Base-by-base conservation (phyloP, 2,329 filamentous ascomycete genomes). In the Venturia asperata region DNA sequence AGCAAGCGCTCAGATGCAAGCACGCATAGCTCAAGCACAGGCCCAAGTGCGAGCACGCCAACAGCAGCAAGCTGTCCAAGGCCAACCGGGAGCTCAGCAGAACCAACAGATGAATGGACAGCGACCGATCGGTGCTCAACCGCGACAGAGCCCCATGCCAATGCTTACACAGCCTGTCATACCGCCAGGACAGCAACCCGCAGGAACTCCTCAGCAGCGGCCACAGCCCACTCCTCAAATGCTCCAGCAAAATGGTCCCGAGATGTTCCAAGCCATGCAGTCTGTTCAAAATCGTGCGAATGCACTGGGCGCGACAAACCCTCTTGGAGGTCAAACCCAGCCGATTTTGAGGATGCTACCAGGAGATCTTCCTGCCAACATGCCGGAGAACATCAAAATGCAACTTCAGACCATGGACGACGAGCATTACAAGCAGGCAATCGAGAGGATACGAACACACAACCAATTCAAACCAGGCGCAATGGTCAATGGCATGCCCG, bases 11-110 rank as follows among this genome's bases (percentile, higher is more conserved):
- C 52, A 58, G 52, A 58, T 55, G 19, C 74, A 72, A 47, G 70
- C 71, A 41, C 66, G 70, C 61, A 70, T 72, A 42, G 68, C 21
- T 19, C 62, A 47, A 34, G 62, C 42, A 17, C 42, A 41, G 27
- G 24, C 42, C 5, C 37, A 55, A 49, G 34, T 13, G n/a, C 24
- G 21, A 63, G 27, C 43, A 41, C 70, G 65, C 78, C 45, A 64
- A 37, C 49, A 55, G 42, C 41, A 55, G 34, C 63, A 65, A 64
- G 19, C 24, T 43, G n/a, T 21, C 15, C 62, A 64, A 64, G 34
- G 19, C 7, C 62, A 64, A 13, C 37, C 42, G n/a, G 43, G 27
- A 52, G 63, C 49, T 64, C 63, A 42, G 56, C 63, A 61, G 39
- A 64, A 56, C 42, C 42, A 63, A 24, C 62, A 63, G 34, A 63